These are phyloP conservation scores for Neurospora sp. DNA, from an alignment of 2,329 filamentous ascomycete species.

Conservation along the genomic window DNA sequence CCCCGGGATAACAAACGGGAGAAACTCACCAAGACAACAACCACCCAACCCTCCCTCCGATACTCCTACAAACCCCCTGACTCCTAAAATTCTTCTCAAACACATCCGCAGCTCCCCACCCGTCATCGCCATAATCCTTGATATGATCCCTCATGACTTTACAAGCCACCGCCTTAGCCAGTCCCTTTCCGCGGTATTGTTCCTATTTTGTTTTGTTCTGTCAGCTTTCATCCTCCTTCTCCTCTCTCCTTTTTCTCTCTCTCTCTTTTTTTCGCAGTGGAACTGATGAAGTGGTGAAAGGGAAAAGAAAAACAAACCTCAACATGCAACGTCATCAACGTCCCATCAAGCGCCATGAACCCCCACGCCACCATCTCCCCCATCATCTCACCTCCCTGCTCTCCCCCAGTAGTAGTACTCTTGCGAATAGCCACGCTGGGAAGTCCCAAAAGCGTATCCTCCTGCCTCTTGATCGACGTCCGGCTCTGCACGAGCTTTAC, in stretches of 20 bases:
- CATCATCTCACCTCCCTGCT: no score
- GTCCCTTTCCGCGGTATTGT: slow-evolving; percentile 47
- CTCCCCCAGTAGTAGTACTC: no score
- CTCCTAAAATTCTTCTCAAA: slow-evolving; percentile 50
- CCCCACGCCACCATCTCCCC: slow-evolving; percentile 51
- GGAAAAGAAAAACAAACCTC: slow-evolving; percentile 19
- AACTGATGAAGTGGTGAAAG: no score
- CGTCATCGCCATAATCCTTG: slow-evolving; percentile 34
- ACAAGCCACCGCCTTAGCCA: slow-evolving; percentile 51
- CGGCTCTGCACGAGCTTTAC: slow-evolving; percentile 44
- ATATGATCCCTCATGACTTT: slow-evolving; percentile 47
- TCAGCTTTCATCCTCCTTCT: no score
- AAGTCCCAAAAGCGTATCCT: slow-evolving; percentile 16
- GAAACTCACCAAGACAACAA: slow-evolving; percentile 38
- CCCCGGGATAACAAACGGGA: neutral
- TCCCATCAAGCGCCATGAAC: slow-evolving; percentile 35
- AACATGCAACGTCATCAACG: slow-evolving; percentile 18
- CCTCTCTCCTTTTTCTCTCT: no score
- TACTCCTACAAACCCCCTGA: slow-evolving; percentile 49
- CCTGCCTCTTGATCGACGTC: slow-evolving; percentile 46
- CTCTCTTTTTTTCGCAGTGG: no score
- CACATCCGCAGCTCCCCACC: slow-evolving; percentile 55
- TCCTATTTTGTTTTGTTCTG: no score
- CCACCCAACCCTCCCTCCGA: slow-evolving; percentile 49
- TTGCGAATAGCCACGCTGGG: neutral